Evolutionary conservation across 805 yeast species (phyloP), one percentile per base, ranked within the genome.

Genomic region (Kluyveromyces aestuarii): DNA sequence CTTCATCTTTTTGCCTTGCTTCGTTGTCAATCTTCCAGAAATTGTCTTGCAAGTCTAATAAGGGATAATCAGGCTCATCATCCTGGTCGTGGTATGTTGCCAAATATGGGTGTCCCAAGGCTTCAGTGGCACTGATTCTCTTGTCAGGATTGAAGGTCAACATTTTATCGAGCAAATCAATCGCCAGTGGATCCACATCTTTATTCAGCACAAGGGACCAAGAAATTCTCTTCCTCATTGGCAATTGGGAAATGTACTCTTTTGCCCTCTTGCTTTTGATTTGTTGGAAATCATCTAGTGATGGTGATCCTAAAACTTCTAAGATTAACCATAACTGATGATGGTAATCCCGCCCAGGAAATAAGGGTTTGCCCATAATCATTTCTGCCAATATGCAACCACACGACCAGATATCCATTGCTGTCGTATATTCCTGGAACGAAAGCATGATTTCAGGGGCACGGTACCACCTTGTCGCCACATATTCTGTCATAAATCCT

Each of bases 401-500:
- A 39, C 83, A 81, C 0, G 88, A 80, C 93, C 93, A 85, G 14
- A 84, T 72, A 60, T 85, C 93, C 51, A 85, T 82, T 0, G 89
- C 87, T 8, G 83, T 79, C 2, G 90, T 77, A 55, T 85, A 85
- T 57, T 81, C 82, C 39, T 85, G 81, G 51, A 77, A 74, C 1
- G 87, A 79, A 27, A 85, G 66, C 91, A 85, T 85, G 49, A 85
- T 82, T 62, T 85, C 93, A 0, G 91, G 91, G 0, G 91, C 91
- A 47, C 93, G 69, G 61, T 85, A 85, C 91, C 91, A 85, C 56
- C 93, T 70, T 8, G 93, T 85, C 2, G 91, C 91, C 3, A 85
- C 93, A 55, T 85, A 85, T 60, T 85, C 91, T 0, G 91, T 85
- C 70, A 84, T 70, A 53, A 76, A 75, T 0, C 83, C 76, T 37